Evolutionary conservation across 345 rosid genomes (phyloP), one percentile per base, ranked within the genome.

Genomic region (sweet orange (Citrus sinensis)): DNA sequence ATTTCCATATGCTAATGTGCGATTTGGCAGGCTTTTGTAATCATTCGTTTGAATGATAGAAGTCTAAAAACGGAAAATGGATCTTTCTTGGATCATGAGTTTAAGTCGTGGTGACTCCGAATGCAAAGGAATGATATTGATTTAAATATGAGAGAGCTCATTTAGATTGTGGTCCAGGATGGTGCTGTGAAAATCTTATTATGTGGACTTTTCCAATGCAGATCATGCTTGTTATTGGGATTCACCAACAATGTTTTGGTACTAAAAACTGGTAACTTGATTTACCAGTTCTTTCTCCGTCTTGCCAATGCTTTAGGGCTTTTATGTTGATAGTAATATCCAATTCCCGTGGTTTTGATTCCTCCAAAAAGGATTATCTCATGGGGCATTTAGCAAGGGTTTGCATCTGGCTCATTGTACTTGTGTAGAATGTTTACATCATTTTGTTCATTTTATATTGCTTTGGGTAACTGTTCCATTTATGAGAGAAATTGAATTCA

Each of bases 131-230:
- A 64, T 30, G 78, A 46, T 64, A 24, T 68, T 13, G 46, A 72
- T 22, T 10, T 72, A 9, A 72, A 39, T 58, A 9, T 71, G 24
- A 54, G 74, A 51, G 74, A 71, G 42, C 62, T 9, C 35, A 49
- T 51, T 51, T 54, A 30, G 62, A 17, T 54, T 71, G 60, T 70
- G 59, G 24, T 49, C 35, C 16, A 25, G 6, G 22, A 16, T 25
- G 35, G 7, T 68, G 10, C 3, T 37, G 49, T 17, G 1, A 61
- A 14, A 61, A 27, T 61, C 34, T 27, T 61, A 40, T 27, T 62
- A 25, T 40, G 71, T 65, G 62, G 62, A 76, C 67, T 65, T 46
- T 66, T 65, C 39, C 73, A 55, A 16, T 35, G 65, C 65, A 35
- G 73, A 66, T 42, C 27, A 62, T 62, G 59, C 35, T 35, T 62